Evolutionary conservation across 2,329 filamentous ascomycete species (phyloP).

Genomic region (Xylaria sp.): DNA sequence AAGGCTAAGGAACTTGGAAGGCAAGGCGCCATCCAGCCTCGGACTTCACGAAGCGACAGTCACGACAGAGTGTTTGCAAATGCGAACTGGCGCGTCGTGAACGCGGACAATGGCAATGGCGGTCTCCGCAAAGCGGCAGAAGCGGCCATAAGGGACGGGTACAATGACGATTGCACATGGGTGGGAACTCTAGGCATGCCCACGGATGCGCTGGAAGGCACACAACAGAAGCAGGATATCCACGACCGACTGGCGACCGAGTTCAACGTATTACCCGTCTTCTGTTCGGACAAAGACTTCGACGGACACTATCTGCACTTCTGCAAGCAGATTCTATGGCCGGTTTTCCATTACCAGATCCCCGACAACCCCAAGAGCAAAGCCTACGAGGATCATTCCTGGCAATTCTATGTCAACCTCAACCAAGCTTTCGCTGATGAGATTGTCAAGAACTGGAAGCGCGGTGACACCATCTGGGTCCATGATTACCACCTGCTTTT

Average conservation of each 20-base stretch:
- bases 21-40: conserved; percentile 68
- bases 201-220: conserved; percentile 82
- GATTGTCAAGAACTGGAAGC: conserved; percentile 92
- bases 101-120: conserved; percentile 90
- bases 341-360: conserved; percentile 97
- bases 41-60: conserved; percentile 66
- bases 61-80: conserved; percentile 77
- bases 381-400: conserved; percentile 96
- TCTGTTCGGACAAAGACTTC: conserved; percentile 89
- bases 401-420: conserved; percentile 91
- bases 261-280: conserved; percentile 84
- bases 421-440: conserved; percentile 94
- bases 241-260: conserved; percentile 83
- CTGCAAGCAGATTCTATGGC: conserved; percentile 98
- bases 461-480: conserved; percentile 91
- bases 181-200: conserved; percentile 95
- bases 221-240: conserved; percentile 82
- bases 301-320: conserved; percentile 95
- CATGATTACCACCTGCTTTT: conserved; percentile 95
- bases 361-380: conserved; percentile 99
- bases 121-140: conserved; percentile 89
- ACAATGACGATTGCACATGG: conserved; percentile 82
- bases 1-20: conserved; percentile 69
- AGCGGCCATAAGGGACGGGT: conserved; percentile 76
- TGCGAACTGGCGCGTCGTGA: conserved; percentile 85